Evolutionary conservation across 176 grass and related monocot genomes (phyloP), one percentile per base, ranked within the genome.

Genomic region (Rhynchospora pubera): DNA sequence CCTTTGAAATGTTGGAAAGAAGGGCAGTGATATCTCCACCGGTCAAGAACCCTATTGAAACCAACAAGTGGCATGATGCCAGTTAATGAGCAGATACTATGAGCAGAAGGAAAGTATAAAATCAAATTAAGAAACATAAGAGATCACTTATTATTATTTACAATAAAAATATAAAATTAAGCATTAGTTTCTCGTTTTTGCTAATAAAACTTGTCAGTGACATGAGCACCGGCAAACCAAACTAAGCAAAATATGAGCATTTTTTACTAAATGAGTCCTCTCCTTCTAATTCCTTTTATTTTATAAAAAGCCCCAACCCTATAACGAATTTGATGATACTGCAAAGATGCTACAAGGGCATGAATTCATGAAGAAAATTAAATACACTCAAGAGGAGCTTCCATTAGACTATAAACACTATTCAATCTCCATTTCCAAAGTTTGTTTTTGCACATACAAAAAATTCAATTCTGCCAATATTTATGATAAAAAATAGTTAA

Each of bases 31-130:
- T 93, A 18, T 92, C 92, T 85, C 79, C 74, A 57, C 82, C 78
- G 1, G 87, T 86, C 55, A 99, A 78, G 87, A 99, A 99, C 75
- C 96, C 96, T 99, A 76, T 80, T 80, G 90, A 12, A 83, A 62
- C 24, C 26, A 80, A 43, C 26, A 76, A 76, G 47, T 14, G 23
- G 12, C 12, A 53, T 3, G 21, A 55, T 76, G 30, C 23, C 22
- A 53, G 23, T 15, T 76, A 76, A 76, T 24, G 24, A 76, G 23
- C 26, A 28, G 26, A 28, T 28, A 28, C 26, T 28, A 28, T 28
- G 26, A 28, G 26, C 3, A 8, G 6, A 76, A 53, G 11, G 46
- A 30, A 76, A 76, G 9, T 22, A 52, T 55, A 76, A 74, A 26
- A 30, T 55, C 48, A 30, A 5, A 26, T 75, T 24, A 77, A 78